Base-by-base conservation (phyloP, 2,329 filamentous ascomycete genomes). In the Botrytis squamosa region DNA sequence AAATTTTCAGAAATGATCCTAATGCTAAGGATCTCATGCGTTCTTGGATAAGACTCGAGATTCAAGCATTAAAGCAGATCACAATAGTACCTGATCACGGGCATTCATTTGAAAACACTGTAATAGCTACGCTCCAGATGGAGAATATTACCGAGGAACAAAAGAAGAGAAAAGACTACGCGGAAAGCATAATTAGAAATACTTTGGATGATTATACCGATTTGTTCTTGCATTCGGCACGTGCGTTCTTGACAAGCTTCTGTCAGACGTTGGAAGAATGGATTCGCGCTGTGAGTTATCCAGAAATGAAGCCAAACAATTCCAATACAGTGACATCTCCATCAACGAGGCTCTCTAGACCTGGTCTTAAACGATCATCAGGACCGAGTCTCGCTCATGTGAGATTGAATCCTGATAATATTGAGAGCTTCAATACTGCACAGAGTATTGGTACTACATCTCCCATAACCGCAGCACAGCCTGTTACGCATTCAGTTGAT, bases 291-390 rank as follows among this genome's bases (percentile, higher is more conserved):
- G 12, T 18, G 20, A 33, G 4, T 0, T 66, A 66, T 66, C 20
- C 29, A 18, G 0, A 2, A 22, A 0, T 38, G 12, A 3, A 18
- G 20, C 20, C 44, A 55, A 10, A 3, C 20, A 16, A 5, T 2
- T 22, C 6, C 9, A 49, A 25, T 3, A 4, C 4, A 5, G 25
- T 9, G n/a, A 40, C 22, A n/a, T n/a, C 22, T n/a, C 25, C 6
- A 16, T 7, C 22, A 40, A 3, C 10, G 14, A 25, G 49, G 5
- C 49, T 25, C 25, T n/a, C n/a, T 55, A 55, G 60, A 42, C 60
- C 60, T 42, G 10, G 60, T 25, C 22, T 63, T 16, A 8, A 0
- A 9, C 60, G 60, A n/a, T 63, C 36, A n/a, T 18, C 25, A n/a
- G 36, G 22, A 40, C 1, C 1, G 8, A 40, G 1, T 8, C 40